These are phyloP conservation scores for Cenchrus purpureus DNA, from an alignment of 176 grass and related monocot species.

Conservation along the genomic window DNA sequence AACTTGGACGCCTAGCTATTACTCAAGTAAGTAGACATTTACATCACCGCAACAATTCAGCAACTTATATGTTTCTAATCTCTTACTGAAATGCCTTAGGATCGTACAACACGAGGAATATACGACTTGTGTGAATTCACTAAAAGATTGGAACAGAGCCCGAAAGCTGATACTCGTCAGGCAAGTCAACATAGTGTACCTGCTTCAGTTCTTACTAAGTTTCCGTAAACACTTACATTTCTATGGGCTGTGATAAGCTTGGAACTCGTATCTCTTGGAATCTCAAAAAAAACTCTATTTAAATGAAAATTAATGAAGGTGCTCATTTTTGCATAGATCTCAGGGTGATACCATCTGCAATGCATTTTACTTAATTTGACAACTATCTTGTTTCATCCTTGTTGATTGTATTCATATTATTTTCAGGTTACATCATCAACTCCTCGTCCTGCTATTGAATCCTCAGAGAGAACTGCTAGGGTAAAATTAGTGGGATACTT, in stretches of 20 bases:
- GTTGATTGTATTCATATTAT: slow-evolving; percentile 13
- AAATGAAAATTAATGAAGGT: not conserved
- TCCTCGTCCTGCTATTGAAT: slow-evolving; percentile 57
- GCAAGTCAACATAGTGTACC: slow-evolving; percentile 39
- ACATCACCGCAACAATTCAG: slow-evolving; percentile 17
- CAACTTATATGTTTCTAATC: slow-evolving; percentile 23
- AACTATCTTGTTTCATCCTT: slow-evolving; percentile 21
- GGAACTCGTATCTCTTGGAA: not conserved
- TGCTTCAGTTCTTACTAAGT: slow-evolving; percentile 9
- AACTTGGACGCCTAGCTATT: slow-evolving; percentile 69
- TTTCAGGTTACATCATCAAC: slow-evolving; percentile 55
- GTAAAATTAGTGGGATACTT: slow-evolving; percentile 27
- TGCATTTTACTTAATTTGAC: slow-evolving; percentile 10
- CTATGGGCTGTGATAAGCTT: slow-evolving; percentile 18
- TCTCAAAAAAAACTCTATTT: not conserved
- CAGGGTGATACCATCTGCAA: not conserved
- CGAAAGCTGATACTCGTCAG: slow-evolving; percentile 58
- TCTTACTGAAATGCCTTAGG: slow-evolving; percentile 52
- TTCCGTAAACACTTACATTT: not conserved
- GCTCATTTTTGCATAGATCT: slow-evolving; percentile 5
- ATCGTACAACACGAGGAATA: slow-evolving; percentile 72
- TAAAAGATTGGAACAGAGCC: slow-evolving; percentile 71
- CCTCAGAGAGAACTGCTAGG: slow-evolving; percentile 46
- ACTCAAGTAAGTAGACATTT: slow-evolving; percentile 66
- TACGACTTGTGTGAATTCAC: slow-evolving; percentile 83